phyloP scores from a whole-genome alignment of 768 basidiomycete genomes.

The Tulasnella sp. region DNA sequence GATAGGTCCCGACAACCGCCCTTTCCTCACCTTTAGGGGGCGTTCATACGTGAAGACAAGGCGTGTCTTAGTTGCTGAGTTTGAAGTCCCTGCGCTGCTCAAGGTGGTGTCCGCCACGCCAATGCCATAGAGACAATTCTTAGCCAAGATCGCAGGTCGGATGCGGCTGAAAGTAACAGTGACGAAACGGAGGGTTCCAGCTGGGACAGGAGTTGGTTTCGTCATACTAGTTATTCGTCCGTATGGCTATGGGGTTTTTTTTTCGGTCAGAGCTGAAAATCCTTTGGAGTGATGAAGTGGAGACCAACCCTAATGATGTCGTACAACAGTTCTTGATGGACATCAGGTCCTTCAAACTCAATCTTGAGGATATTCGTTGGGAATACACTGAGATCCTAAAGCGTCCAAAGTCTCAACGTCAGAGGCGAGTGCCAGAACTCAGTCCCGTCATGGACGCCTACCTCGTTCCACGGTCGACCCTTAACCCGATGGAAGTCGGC shows the following conservation, averaged over 20 bases:
- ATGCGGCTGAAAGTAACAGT: slow-evolving; percentile 59
- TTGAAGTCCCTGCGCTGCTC: slow-evolving; percentile 20
- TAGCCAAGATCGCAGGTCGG: slow-evolving; percentile 72
- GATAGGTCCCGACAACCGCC: neutral
- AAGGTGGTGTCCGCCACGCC: slow-evolving; percentile 33
- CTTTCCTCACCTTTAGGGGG: slow-evolving; percentile 47
- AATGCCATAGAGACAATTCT: slow-evolving; percentile 73
- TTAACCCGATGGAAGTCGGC: slow-evolving; percentile 68
- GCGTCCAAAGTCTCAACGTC: neutral
- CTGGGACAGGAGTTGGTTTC: slow-evolving; percentile 56
- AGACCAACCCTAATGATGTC: slow-evolving; percentile 65
- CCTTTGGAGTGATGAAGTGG: neutral
- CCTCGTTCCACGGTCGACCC: slow-evolving; percentile 80
- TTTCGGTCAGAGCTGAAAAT: slow-evolving; percentile 4
- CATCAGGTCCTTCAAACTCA: slow-evolving; percentile 85
- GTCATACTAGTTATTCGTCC: slow-evolving; percentile 71
- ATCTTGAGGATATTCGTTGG: slow-evolving; percentile 69
- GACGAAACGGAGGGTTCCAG: slow-evolving; percentile 64
- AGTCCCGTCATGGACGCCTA: slow-evolving; percentile 39
- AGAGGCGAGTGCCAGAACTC: neutral
- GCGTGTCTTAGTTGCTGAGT: slow-evolving; percentile 38
- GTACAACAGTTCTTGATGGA: slow-evolving; percentile 76
- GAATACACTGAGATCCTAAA: slow-evolving; percentile 80
- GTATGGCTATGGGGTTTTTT: slow-evolving; percentile 55
- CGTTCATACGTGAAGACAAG: slow-evolving; percentile 58